phyloP scores from a whole-genome alignment of 164 flowering plant species.

The Liquidambar formosana region DNA sequence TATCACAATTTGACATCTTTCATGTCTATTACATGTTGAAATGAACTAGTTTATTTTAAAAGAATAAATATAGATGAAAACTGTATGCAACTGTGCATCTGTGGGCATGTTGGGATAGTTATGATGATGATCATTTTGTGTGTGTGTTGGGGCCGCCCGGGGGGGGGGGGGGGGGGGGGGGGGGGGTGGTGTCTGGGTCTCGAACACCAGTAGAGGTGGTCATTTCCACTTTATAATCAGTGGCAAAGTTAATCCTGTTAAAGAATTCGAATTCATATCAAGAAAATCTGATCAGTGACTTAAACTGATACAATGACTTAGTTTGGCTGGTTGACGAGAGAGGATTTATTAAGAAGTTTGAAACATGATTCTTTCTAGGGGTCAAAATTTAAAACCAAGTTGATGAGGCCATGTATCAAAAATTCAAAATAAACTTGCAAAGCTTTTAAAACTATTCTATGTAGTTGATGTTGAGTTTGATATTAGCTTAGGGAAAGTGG shows the following conservation, averaged over 20 bases:
- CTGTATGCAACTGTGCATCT: too few relatives aligned
- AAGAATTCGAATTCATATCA: too few relatives aligned
- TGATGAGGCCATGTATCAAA: neutral
- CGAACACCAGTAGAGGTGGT: too few relatives aligned
- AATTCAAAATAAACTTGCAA: neutral
- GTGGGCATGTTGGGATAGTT: too few relatives aligned
- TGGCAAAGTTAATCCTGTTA: too few relatives aligned
- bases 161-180: too few relatives aligned
- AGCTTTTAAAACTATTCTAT: neutral
- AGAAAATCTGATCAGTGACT: neutral
- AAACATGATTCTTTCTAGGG: neutral
- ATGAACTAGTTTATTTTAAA: too few relatives aligned
- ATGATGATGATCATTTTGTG: too few relatives aligned
- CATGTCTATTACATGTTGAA: neutral
- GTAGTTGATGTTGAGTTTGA: neutral
- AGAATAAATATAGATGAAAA: too few relatives aligned
- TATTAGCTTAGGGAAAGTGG: constrained; percentile 9
- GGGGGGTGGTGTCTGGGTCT: too few relatives aligned
- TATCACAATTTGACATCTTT: neutral
- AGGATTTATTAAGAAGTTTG: neutral
- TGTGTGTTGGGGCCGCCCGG: too few relatives aligned
- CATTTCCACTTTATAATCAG: too few relatives aligned
- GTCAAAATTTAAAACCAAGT: neutral
- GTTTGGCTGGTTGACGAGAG: neutral
- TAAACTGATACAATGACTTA: neutral